These are phyloP conservation scores for Lecanicillium sp. DNA, from an alignment of 2,329 filamentous ascomycete genomes.

Conservation along the genomic window DNA sequence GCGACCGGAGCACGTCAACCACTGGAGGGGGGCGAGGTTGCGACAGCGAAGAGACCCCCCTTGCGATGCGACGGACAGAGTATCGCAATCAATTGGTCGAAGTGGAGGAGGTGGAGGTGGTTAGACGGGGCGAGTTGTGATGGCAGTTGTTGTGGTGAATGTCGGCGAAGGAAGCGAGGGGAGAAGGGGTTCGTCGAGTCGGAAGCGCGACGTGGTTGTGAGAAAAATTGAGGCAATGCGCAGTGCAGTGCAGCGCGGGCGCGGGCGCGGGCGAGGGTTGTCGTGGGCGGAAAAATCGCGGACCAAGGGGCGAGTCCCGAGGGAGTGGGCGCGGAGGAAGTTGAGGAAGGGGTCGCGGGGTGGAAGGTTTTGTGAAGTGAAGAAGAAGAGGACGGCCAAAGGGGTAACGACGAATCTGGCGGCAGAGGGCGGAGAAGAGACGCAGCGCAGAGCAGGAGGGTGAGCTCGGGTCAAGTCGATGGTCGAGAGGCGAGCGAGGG, in stretches of 20 bases:
- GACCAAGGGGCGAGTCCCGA: slow-evolving; percentile 5
- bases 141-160: slow-evolving; percentile 5
- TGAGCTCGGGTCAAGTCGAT: too few relatives aligned
- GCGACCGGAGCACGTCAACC: slow-evolving; percentile 54
- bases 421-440: too few relatives aligned
- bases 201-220: neutral
- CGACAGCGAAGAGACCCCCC: slow-evolving; percentile 10
- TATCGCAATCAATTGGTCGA: neutral
- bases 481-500: too few relatives aligned
- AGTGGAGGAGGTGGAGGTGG: neutral
- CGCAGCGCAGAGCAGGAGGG: too few relatives aligned
- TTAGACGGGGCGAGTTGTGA: too few relatives aligned
- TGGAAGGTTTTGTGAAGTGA: too few relatives aligned
- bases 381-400: too few relatives aligned
- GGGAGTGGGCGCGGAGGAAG: neutral
- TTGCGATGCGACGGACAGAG: slow-evolving; percentile 1
- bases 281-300: slow-evolving; percentile 10
- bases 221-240: slow-evolving; percentile 2
- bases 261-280: neutral
- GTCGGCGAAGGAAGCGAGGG: slow-evolving; percentile 7
- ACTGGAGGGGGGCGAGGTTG: slow-evolving; percentile 21
- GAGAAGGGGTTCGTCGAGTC: neutral
- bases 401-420: too few relatives aligned
- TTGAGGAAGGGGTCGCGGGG: neutral
- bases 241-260: too few relatives aligned